phyloP scores from a whole-genome alignment of 352 stramenopile genomes.

The Phytophthora fragariae region DNA sequence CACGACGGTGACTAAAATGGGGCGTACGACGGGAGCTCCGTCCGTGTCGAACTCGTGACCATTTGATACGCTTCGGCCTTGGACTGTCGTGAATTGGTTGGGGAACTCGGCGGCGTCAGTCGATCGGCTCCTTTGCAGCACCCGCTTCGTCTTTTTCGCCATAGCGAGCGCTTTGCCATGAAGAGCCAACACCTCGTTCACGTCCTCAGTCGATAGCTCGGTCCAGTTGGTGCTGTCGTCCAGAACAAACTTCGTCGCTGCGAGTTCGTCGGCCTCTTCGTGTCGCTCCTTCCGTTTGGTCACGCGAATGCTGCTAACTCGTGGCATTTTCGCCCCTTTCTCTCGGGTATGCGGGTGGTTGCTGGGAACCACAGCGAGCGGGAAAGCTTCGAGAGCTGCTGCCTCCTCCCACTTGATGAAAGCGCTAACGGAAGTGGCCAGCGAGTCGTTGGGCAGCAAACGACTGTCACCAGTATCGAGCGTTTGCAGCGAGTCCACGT shows the following conservation, averaged over 20 bases:
- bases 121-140: slow-evolving; percentile 3
- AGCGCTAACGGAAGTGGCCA: not conserved
- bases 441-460: not conserved
- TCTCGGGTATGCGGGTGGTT: slow-evolving; percentile 3
- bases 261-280: not conserved
- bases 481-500: not conserved
- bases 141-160: slow-evolving; percentile 10
- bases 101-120: not conserved
- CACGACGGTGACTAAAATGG: slow-evolving; percentile 31
- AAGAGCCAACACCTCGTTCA: slow-evolving; percentile 15
- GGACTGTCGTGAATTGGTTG: not conserved
- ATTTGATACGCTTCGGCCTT: not conserved
- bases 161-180: slow-evolving; percentile 25
- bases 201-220: not conserved
- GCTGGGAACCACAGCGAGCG: slow-evolving; percentile 20
- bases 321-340: not conserved
- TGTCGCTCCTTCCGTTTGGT: not conserved
- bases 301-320: slow-evolving; percentile 1
- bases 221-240: not conserved
- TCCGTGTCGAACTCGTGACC: not conserved
- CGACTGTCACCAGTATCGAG: not conserved
- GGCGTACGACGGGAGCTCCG: not conserved
- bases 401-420: slow-evolving; percentile 37
- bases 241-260: not conserved
- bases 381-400: slow-evolving; percentile 25